phyloP scores from a whole-genome alignment of 768 basidiomycete genomes.

The Xerocomus spinulosus region DNA sequence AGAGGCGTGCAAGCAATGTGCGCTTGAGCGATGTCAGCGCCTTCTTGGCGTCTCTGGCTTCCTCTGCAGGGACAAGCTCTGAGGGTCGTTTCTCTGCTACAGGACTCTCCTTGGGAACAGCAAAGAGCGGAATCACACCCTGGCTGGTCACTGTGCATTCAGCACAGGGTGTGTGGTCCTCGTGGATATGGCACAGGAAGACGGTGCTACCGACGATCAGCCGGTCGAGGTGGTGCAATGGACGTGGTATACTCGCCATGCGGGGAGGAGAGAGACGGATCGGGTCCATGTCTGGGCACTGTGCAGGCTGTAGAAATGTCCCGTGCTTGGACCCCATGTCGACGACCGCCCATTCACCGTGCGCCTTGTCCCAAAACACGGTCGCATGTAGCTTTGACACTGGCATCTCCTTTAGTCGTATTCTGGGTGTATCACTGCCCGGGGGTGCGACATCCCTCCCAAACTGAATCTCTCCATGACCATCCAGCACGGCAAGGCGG shows the following conservation, averaged over 20 bases:
- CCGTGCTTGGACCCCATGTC: conserved; percentile 88
- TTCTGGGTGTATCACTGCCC: conserved; percentile 51
- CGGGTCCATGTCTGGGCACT: conserved; percentile 26
- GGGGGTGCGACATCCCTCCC: conserved; percentile 61
- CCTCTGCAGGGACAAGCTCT: conserved; percentile 11
- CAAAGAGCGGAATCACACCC: conserved; percentile 57
- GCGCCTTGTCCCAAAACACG: conserved; percentile 59
- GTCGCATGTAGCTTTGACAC: conserved; percentile 81
- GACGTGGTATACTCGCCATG: conserved; percentile 63
- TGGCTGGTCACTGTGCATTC: conserved; percentile 50
- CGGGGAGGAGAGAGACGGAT: conserved; percentile 59
- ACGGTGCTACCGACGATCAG: conserved; percentile 67
- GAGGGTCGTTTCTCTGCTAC: conserved; percentile 21
- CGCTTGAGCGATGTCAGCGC: conserved; percentile 64
- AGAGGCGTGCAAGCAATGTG: conserved; percentile 53
- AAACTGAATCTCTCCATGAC: conserved; percentile 62
- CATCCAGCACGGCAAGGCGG: conserved; percentile 58
- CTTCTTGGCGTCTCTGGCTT: conserved; percentile 52
- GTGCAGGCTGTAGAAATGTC: conserved; percentile 50
- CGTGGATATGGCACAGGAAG: conserved; percentile 68
- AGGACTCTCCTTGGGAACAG: conserved; percentile 14
- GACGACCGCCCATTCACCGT: conserved; percentile 65
- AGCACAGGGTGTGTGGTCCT: conserved; percentile 53
- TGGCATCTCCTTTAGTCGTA: conserved; percentile 79
- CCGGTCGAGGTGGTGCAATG: conserved; percentile 58